Evolutionary conservation across 2,329 filamentous ascomycete species (phyloP).

Genomic region (Scedosporium dehoogii): DNA sequence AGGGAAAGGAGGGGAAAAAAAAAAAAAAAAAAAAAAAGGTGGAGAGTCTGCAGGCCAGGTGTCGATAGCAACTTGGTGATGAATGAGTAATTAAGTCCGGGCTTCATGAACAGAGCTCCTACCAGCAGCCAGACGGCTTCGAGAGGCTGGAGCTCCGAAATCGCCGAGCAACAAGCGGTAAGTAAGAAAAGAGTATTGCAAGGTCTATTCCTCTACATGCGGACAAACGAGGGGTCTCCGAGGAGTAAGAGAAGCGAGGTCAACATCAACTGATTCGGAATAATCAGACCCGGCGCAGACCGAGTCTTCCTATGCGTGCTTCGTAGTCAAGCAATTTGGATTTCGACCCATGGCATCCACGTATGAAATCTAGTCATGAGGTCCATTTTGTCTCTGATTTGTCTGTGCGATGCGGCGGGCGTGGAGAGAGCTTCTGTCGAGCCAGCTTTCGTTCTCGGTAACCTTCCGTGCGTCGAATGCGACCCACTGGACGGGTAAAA

Average conservation of each 20-base stretch:
- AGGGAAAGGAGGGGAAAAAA: too few species aligned
- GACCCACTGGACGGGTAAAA: background rate
- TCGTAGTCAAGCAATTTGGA: background rate
- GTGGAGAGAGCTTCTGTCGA: background rate
- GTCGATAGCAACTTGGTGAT: background rate
- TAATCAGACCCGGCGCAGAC: background rate
- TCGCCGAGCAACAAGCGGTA: background rate
- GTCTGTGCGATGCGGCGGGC: background rate
- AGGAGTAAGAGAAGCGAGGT: background rate
- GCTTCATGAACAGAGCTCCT: background rate
- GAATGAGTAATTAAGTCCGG: background rate
- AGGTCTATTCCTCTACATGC: background rate
- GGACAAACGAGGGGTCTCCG: background rate
- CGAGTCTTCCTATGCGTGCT: too few species aligned
- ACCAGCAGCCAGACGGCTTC: background rate
- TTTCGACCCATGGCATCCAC: background rate
- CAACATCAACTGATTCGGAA: background rate
- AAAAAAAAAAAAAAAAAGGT: too few species aligned
- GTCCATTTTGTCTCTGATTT: background rate
- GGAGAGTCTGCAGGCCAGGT: too few species aligned
- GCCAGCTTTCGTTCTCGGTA: background rate
- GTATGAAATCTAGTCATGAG: slow-evolving; percentile 1
- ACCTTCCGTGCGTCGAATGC: background rate
- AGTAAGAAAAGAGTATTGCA: background rate
- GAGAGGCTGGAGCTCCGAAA: background rate